Evolutionary conservation across 768 basidiomycete genomes (phyloP).

Genomic region (Kwoniella dendrophila): DNA sequence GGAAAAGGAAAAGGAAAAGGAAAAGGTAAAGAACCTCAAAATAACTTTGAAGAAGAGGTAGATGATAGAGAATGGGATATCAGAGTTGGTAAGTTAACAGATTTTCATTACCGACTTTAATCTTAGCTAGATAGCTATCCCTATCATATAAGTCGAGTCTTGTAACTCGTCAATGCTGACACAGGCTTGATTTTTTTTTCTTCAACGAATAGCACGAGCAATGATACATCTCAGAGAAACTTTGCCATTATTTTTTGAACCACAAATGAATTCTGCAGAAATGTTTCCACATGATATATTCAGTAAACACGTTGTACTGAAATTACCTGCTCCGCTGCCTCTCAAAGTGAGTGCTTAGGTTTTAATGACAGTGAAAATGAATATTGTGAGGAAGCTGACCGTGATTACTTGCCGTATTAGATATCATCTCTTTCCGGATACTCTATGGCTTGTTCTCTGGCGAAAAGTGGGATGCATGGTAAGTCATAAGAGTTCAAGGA

Average conservation of each 20-base stretch:
- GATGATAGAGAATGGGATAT: slow-evolving; percentile 54
- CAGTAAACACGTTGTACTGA: slow-evolving; percentile 45
- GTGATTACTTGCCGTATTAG: slow-evolving; percentile 25
- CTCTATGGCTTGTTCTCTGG: slow-evolving; percentile 47
- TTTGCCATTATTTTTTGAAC: slow-evolving; percentile 46
- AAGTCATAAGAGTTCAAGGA: background rate
- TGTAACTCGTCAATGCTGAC: no score
- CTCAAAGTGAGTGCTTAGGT: slow-evolving; percentile 43
- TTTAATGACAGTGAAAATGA: background rate
- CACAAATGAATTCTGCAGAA: slow-evolving; percentile 29
- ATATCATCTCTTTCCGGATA: slow-evolving; percentile 49
- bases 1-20: slow-evolving; percentile 36
- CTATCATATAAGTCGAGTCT: no score
- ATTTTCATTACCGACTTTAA: no score
- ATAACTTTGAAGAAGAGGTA: slow-evolving; percentile 39
- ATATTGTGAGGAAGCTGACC: background rate
- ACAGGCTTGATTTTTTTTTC: no score
- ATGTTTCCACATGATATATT: slow-evolving; percentile 53
- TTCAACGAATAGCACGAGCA: slow-evolving; percentile 46
- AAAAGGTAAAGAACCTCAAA: slow-evolving; percentile 15
- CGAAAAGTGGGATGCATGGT: slow-evolving; percentile 54
- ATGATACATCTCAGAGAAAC: slow-evolving; percentile 52
- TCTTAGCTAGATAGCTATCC: no score
- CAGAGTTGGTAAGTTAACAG: slow-evolving; percentile 48
- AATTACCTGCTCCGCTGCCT: slow-evolving; percentile 51